Evolutionary conservation across 257 asterid genomes (phyloP).

Genomic region (Solanum pinnatisectum): DNA sequence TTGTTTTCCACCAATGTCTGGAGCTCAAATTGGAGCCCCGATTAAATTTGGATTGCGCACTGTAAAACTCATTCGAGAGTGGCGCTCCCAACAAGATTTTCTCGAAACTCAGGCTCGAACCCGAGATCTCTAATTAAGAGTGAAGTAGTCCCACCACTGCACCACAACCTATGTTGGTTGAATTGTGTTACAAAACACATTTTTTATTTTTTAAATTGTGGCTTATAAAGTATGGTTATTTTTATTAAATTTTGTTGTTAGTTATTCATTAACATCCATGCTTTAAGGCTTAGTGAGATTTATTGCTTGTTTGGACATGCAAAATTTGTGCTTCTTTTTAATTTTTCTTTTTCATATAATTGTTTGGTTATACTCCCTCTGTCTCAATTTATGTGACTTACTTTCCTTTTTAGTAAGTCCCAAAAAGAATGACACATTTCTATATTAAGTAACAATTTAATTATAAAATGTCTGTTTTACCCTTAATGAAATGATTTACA

Average conservation of each 20-base stretch:
- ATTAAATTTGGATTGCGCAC: too few species aligned
- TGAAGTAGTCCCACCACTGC: background rate
- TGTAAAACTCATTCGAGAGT: too few species aligned
- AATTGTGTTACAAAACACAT: background rate
- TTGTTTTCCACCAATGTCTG: too few species aligned
- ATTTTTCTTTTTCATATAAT: background rate
- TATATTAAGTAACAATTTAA: too few species aligned
- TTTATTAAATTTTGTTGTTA: background rate
- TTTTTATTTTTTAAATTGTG: background rate
- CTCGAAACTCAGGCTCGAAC: too few species aligned
- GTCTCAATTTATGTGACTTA: too few species aligned
- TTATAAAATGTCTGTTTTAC: too few species aligned
- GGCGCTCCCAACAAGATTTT: too few species aligned
- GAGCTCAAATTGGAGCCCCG: background rate
- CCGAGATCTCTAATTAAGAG: rapidly evolving
- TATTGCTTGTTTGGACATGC: background rate
- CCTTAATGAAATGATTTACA: too few species aligned
- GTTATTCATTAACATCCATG: background rate
- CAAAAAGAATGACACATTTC: too few species aligned
- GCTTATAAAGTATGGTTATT: background rate
- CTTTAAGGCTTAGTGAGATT: background rate
- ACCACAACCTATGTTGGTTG: background rate
- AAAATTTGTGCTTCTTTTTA: background rate
- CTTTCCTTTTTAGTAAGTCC: too few species aligned
- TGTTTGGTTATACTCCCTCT: background rate